These are phyloP conservation scores for Russula virescens DNA, from an alignment of 768 basidiomycete genomes.

Conservation along the genomic window DNA sequence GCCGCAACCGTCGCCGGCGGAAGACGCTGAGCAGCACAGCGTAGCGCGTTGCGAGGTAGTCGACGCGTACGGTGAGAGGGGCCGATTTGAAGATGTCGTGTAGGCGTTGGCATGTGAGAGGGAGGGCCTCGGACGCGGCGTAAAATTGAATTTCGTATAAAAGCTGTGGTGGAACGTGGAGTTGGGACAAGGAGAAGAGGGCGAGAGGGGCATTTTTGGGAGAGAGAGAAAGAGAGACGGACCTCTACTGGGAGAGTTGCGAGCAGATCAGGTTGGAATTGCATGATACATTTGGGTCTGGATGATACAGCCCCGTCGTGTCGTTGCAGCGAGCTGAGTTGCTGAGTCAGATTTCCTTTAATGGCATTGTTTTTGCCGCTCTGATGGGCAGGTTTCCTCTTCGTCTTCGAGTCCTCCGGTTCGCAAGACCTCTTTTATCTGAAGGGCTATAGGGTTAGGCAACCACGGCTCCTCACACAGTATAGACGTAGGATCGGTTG, in stretches of 20 bases:
- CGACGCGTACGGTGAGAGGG: constrained; percentile 54
- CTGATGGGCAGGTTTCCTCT: too few species aligned
- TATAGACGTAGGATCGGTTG: too few species aligned
- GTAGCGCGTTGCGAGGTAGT: constrained; percentile 49
- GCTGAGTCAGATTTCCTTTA: too few species aligned
- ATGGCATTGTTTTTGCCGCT: too few species aligned
- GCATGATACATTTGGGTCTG: not conserved
- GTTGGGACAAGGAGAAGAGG: not conserved
- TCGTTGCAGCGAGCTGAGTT: too few species aligned
- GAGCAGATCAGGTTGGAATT: not conserved
- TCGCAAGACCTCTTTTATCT: too few species aligned
- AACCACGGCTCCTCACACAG: too few species aligned
- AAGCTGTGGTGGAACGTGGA: constrained; percentile 41
- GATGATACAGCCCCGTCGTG: not conserved
- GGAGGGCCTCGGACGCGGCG: constrained; percentile 60
- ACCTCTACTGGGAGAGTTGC: constrained; percentile 16
- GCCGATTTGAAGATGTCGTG: constrained; percentile 49
- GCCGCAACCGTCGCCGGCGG: not conserved
- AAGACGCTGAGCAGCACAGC: constrained; percentile 15
- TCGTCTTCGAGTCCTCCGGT: too few species aligned
- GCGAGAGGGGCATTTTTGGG: not conserved
- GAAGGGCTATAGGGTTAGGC: too few species aligned
- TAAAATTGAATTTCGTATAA: constrained; percentile 72
- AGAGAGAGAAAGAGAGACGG: not conserved
- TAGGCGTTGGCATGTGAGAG: constrained; percentile 50